A percentile compares a stretch with the other conserved stretches of the same genome.
phyloP scores from a whole-genome alignment of 2,329 filamentous ascomycete species.

The Diaporthe caulivora region DNA sequence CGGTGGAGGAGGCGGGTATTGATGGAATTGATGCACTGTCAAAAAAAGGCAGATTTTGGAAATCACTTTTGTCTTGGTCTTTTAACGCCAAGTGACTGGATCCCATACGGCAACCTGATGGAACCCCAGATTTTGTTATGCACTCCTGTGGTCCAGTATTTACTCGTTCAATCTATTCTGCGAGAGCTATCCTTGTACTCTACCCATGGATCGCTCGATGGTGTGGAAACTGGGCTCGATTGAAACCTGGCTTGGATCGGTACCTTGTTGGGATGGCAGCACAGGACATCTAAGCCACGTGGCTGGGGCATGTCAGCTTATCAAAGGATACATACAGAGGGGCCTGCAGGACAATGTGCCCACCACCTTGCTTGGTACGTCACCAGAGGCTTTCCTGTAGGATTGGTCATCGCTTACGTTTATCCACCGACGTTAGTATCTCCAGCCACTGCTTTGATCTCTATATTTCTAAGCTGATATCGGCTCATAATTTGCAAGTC shows the following conservation, averaged over 20 bases:
- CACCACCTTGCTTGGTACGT: background rate
- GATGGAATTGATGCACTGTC: too few species aligned
- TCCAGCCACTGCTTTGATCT: background rate
- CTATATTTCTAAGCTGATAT: background rate
- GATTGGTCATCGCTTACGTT: background rate
- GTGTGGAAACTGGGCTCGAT: background rate
- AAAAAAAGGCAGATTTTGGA: too few species aligned
- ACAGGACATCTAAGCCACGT: constrained; percentile 6
- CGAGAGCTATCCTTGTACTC: too few species aligned
- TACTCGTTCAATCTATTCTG: too few species aligned
- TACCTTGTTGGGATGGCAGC: background rate
- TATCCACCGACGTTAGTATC: background rate
- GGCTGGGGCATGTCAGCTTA: constrained; percentile 13
- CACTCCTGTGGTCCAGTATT: too few species aligned
- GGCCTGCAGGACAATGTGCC: background rate
- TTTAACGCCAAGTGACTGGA: too few species aligned
- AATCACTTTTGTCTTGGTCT: too few species aligned
- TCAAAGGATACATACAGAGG: background rate
- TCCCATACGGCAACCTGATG: too few species aligned
- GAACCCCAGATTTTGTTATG: too few species aligned
- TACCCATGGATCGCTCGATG: too few species aligned
- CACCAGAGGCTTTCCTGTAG: background rate
- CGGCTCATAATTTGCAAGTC: too few species aligned
- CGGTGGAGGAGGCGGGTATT: too few species aligned
- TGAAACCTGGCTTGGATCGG: background rate